Conservation (phyloP, 306 rosid genomes). For the Psophocarpus tetragonolobus region DNA sequence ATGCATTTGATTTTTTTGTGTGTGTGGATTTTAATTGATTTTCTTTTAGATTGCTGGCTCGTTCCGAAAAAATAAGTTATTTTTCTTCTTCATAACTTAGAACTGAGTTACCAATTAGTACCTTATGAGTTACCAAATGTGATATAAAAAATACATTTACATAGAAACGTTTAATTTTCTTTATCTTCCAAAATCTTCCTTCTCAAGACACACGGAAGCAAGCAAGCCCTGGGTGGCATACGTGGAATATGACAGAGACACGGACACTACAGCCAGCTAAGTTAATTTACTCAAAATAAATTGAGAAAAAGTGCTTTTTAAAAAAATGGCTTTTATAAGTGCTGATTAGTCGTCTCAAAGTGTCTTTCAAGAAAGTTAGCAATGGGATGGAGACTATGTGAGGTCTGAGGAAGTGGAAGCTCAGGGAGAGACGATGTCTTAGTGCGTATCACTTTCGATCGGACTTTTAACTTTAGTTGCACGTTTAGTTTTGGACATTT, state of each 20-base stretch:
- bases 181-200: not conserved
- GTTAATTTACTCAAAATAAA: not conserved
- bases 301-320: not conserved
- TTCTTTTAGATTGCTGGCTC: no score
- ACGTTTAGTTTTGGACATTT: not conserved
- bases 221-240: not conserved
- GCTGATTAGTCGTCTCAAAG: not conserved
- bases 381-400: not conserved
- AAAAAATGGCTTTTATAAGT: not conserved
- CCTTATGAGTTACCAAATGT: no score
- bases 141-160: not conserved
- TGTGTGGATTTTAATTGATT: no score
- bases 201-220: not conserved
- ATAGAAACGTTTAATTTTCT: not conserved
- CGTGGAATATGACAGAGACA: not conserved
- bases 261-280: not conserved
- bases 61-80: no score
- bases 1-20: no score
- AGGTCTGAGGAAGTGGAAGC: not conserved
- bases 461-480: not conserved
- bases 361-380: not conserved
- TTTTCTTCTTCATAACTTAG: no score
- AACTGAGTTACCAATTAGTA: no score
- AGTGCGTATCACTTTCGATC: not conserved
- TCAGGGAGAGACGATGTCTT: not conserved